These are phyloP conservation scores for Spergularia bocconei DNA, from an alignment of 148 eudicot species.

Conservation along the genomic window DNA sequence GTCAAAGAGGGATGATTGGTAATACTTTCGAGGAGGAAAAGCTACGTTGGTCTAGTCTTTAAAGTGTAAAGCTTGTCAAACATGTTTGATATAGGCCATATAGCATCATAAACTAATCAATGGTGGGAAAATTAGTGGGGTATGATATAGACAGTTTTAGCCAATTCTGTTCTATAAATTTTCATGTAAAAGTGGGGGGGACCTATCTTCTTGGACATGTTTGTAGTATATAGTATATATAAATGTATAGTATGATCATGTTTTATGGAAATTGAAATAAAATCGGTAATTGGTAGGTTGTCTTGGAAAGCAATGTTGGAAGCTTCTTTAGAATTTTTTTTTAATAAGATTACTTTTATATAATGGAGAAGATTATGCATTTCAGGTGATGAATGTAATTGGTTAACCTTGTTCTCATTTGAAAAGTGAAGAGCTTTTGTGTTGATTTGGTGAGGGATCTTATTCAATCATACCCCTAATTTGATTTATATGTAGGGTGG, in stretches of 20 bases:
- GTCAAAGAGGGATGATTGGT: conserved; percentile 22
- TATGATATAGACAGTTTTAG: conserved; percentile 29
- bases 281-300: conserved; percentile 34
- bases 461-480: conserved; percentile 14
- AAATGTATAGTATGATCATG: conserved; percentile 24
- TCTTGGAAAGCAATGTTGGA: conserved; percentile 33
- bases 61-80: conserved; percentile 41
- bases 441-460: conserved; percentile 26
- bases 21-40: conserved; percentile 12
- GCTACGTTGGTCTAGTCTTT: conserved; percentile 30
- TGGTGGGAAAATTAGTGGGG: conserved; percentile 38
- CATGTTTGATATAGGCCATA: conserved; percentile 26
- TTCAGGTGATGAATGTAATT: conserved; percentile 15
- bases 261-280: conserved; percentile 33
- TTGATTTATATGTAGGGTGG: conserved; percentile 21
- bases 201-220: conserved; percentile 21
- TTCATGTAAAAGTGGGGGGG: conserved; percentile 28
- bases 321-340: conserved; percentile 21
- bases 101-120: conserved; percentile 25
- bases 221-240: conserved; percentile 15
- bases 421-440: conserved; percentile 30
- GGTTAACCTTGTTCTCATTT: conserved; percentile 23
- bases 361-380: background rate
- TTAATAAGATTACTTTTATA: background rate
- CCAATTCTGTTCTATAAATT: conserved; percentile 23